phyloP scores from a whole-genome alignment of 2,329 filamentous ascomycete genomes.

The Aureobasidium sp. region DNA sequence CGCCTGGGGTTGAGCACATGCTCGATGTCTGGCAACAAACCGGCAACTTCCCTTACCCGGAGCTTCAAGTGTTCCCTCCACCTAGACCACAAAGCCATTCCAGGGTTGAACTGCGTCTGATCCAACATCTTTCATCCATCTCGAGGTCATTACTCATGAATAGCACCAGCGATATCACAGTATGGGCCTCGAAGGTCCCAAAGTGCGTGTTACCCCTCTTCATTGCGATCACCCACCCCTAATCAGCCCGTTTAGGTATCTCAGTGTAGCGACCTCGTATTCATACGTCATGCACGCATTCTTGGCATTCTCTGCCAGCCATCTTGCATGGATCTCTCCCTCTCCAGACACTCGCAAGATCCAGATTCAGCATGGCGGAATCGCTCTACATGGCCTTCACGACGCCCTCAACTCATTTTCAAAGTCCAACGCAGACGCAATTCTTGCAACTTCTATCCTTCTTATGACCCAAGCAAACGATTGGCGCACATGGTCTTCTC shows the following conservation, averaged over 20 bases:
- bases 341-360: slow-evolving; percentile 81
- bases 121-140: slow-evolving; percentile 84
- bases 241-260: slow-evolving; percentile 49
- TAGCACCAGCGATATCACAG: slow-evolving; percentile 68
- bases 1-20: slow-evolving; percentile 71
- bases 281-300: slow-evolving; percentile 91
- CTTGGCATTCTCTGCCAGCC: slow-evolving; percentile 87
- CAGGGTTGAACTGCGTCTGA: slow-evolving; percentile 73
- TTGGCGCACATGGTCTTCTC: slow-evolving; percentile 87
- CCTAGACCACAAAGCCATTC: slow-evolving; percentile 67
- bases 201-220: slow-evolving; percentile 55
- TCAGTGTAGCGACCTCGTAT: slow-evolving; percentile 74
- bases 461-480: slow-evolving; percentile 95
- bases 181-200: slow-evolving; percentile 90
- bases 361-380: slow-evolving; percentile 79
- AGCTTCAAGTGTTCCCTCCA: slow-evolving; percentile 67
- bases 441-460: slow-evolving; percentile 83
- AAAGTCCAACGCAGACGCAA: slow-evolving; percentile 78
- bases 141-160: slow-evolving; percentile 69
- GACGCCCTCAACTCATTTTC: slow-evolving; percentile 82
- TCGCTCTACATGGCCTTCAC: slow-evolving; percentile 80
- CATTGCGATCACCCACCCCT: slow-evolving; percentile 2
- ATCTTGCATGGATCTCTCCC: slow-evolving; percentile 82
- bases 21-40: slow-evolving; percentile 79
- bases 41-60: slow-evolving; percentile 77